Evolutionary conservation across 164 flowering plant genomes (phyloP).

Genomic region (grape (Vitis vinifera)): DNA sequence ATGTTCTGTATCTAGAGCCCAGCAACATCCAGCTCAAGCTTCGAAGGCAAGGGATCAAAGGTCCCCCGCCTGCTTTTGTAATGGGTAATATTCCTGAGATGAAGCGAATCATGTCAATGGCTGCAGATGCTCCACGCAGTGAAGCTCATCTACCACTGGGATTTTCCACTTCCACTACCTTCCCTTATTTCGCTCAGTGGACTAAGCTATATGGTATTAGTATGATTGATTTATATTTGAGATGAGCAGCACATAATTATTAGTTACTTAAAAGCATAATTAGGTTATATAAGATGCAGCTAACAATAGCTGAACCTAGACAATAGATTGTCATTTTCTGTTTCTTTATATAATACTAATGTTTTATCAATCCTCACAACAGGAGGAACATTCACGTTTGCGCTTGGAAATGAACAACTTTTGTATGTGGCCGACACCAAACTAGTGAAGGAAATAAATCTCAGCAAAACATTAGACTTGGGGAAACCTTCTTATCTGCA

Average conservation of each 20-base stretch:
- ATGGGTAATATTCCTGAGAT: constrained; percentile 15
- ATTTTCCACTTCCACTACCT: constrained; percentile 1
- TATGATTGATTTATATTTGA: too few relatives aligned
- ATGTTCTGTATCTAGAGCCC: not conserved
- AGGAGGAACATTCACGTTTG: constrained; percentile 10
- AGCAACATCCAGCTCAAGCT: not conserved
- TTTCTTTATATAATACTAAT: not conserved
- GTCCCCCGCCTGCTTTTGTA: constrained; percentile 9
- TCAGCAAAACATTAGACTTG: constrained; percentile 15
- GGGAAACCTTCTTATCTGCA: constrained; percentile 16
- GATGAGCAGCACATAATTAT: too few relatives aligned
- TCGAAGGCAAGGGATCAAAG: constrained; percentile 9
- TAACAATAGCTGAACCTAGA: too few relatives aligned
- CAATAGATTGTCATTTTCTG: not conserved
- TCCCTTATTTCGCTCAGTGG: constrained; percentile 16
- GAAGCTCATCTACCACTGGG: not conserved
- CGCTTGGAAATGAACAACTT: constrained; percentile 11
- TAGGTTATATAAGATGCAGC: too few relatives aligned
- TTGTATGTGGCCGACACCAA: constrained; percentile 7
- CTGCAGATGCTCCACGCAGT: not conserved
- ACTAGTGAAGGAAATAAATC: constrained; percentile 6
- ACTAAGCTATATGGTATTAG: constrained; percentile 10
- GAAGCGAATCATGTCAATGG: constrained; percentile 10
- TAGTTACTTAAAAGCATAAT: too few relatives aligned
- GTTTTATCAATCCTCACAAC: not conserved